phyloP scores from a whole-genome alignment of 345 rosid species.

The Syzygium aromaticum region DNA sequence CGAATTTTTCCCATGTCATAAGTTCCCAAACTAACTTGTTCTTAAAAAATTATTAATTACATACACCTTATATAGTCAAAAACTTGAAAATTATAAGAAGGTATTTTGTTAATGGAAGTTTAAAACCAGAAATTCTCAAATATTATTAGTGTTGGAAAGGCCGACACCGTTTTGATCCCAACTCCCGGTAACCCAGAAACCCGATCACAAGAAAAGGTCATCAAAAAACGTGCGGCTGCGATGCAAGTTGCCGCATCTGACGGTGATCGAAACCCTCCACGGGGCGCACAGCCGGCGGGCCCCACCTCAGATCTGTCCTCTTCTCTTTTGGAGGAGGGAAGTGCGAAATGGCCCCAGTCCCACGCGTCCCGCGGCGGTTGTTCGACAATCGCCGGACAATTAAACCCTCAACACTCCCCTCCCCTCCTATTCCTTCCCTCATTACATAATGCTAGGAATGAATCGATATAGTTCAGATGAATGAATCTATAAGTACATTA shows the following conservation, averaged over 20 bases:
- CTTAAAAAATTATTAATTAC: neutral
- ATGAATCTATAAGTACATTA: neutral
- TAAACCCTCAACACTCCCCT: neutral
- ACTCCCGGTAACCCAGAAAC: neutral
- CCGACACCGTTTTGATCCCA: neutral
- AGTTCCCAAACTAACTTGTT: neutral
- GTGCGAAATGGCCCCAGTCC: neutral
- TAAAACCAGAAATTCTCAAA: neutral
- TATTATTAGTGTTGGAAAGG: neutral
- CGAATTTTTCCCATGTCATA: neutral
- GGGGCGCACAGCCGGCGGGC: conserved; percentile 15
- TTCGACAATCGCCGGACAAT: neutral
- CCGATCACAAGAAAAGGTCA: neutral
- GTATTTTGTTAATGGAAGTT: neutral
- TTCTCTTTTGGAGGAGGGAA: neutral
- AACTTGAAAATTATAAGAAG: neutral
- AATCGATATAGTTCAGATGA: neutral
- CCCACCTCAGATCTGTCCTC: conserved; percentile 35
- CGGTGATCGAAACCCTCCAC: conserved; percentile 29
- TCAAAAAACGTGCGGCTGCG: conserved; percentile 28
- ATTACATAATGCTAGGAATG: neutral
- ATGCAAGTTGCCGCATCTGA: conserved; percentile 40
- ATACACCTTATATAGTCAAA: neutral
- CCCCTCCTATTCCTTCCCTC: neutral
- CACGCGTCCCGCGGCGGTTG: neutral